Base-by-base conservation (phyloP, 306 rosid genomes). In the Cicer yamashitae region DNA sequence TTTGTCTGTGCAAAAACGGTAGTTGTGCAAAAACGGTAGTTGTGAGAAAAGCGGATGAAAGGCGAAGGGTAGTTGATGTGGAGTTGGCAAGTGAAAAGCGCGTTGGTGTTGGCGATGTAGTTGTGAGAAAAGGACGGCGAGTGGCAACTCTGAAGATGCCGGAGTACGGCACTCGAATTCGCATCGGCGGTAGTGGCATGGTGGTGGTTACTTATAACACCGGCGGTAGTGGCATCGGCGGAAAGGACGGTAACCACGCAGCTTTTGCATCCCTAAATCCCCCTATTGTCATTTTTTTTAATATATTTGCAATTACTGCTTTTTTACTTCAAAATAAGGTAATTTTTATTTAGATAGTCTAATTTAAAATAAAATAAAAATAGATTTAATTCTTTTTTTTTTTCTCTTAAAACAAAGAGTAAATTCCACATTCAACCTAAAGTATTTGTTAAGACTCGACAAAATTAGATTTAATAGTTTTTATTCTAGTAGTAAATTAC, bases 1-100 rank as follows among this genome's bases (percentile, higher is more conserved):
- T 76, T 41, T 82, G 88, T 73, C 84, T 87, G 73, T 78, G 82
- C 86, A 83, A 87, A 45, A 64, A 57, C 10, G 93, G 91, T 71
- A 72, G n/a, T n/a, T n/a, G 68, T 2, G 86, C 80, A 9, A 77
- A 10, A n/a, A n/a, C n/a, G 53, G 71, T 61, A 14, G 79, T 79
- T 78, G 81, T 76, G 71, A 67, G 15, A 51, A 81, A 5, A 76
- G n/a, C n/a, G n/a, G 78, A 64, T 4, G 76, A 15, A 46, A 68
- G 20, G 25, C 84, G 76, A 41, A 30, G 37, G 37, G 37, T 30
- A 30, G 37, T 9, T 38, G 8, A 77, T 69, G 71, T 54, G 84
- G 22, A 78, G 60, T 18, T 12, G 20, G 54, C 59, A 40, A 37
- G 2, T 44, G 22, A 37, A 37, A 37, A 37, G 9, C 37, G 25